phyloP scores from a whole-genome alignment of 2,329 filamentous ascomycete species.

The Thelonectria olida region DNA sequence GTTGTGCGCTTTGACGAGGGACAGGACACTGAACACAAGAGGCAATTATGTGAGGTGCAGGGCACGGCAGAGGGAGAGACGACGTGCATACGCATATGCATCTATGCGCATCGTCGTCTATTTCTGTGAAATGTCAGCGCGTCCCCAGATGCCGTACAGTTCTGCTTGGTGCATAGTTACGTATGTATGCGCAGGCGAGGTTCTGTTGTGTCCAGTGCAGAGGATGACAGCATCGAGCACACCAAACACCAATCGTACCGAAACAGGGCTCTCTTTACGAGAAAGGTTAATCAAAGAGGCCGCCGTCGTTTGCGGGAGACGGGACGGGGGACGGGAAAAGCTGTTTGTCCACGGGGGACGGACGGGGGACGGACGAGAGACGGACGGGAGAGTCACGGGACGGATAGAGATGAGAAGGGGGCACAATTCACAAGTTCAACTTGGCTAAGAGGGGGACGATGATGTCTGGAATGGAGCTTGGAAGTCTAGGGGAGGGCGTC shows the following conservation, averaged over 20 bases:
- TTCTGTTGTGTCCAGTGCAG: slow-evolving; percentile 4
- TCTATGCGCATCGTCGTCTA: neutral
- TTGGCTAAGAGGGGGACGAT: neutral
- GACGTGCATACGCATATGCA: neutral
- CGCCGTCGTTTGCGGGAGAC: slow-evolving; percentile 1
- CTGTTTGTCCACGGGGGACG: neutral
- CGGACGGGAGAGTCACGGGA: slow-evolving; percentile 2
- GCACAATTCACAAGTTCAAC: neutral
- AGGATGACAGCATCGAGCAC: slow-evolving; percentile 13
- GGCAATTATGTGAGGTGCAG: neutral
- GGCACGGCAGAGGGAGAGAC: neutral
- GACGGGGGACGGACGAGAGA: neutral
- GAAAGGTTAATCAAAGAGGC: neutral
- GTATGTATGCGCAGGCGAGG: too few relatives aligned
- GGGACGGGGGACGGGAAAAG: neutral
- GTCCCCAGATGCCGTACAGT: neutral
- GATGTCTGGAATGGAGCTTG: too few relatives aligned
- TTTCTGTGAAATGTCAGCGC: neutral
- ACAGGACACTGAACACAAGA: too few relatives aligned
- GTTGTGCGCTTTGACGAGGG: slow-evolving; percentile 1
- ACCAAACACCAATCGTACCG: slow-evolving; percentile 19
- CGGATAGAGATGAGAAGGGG: slow-evolving; percentile 2
- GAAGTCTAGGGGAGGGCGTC: neutral
- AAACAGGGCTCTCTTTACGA: slow-evolving; percentile 21
- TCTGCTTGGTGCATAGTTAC: neutral